Conservation (phyloP, 768 basidiomycete species). For the Austroboletus festivus region DNA sequence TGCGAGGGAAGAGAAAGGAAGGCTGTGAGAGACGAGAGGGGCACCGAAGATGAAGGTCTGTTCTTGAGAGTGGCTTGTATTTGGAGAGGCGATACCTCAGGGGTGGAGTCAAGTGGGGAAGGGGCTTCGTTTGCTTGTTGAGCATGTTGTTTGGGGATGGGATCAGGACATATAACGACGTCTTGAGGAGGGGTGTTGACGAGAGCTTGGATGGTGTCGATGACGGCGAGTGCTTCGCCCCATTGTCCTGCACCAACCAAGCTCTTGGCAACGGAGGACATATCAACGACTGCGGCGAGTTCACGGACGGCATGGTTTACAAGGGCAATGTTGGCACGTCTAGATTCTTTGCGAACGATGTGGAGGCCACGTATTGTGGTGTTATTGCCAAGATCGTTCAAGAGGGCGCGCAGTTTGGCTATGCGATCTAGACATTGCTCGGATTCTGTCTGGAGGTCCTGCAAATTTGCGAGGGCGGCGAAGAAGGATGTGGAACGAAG, state of each 20-base stretch:
- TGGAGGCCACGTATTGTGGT: slow-evolving; percentile 78
- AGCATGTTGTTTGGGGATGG: slow-evolving; percentile 1
- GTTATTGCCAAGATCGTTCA: slow-evolving; percentile 73
- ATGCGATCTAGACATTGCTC: slow-evolving; percentile 78
- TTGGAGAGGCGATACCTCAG: slow-evolving; percentile 26
- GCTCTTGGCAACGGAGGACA: slow-evolving; percentile 64
- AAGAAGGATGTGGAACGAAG: slow-evolving; percentile 93
- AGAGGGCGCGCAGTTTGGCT: slow-evolving; percentile 61
- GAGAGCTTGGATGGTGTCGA: slow-evolving; percentile 62
- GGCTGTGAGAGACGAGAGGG: slow-evolving; percentile 66
- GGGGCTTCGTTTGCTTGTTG: slow-evolving; percentile 17
- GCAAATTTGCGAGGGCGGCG: slow-evolving; percentile 89
- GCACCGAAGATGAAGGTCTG: slow-evolving; percentile 37
- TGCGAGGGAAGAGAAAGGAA: slow-evolving; percentile 75
- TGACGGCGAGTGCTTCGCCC: slow-evolving; percentile 76
- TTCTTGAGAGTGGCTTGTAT: slow-evolving; percentile 24
- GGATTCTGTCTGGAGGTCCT: slow-evolving; percentile 88
- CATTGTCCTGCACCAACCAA: slow-evolving; percentile 86
- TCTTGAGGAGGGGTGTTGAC: slow-evolving; percentile 38
- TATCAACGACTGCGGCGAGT: slow-evolving; percentile 72
- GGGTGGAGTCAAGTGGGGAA: slow-evolving; percentile 36
- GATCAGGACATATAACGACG: slow-evolving; percentile 3
- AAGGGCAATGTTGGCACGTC: slow-evolving; percentile 55
- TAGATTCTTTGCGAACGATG: slow-evolving; percentile 62
- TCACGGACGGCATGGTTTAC: slow-evolving; percentile 63